Base-by-base conservation (phyloP, 495 filamentous ascomycete genomes). In the Trichoderma gamsii region DNA sequence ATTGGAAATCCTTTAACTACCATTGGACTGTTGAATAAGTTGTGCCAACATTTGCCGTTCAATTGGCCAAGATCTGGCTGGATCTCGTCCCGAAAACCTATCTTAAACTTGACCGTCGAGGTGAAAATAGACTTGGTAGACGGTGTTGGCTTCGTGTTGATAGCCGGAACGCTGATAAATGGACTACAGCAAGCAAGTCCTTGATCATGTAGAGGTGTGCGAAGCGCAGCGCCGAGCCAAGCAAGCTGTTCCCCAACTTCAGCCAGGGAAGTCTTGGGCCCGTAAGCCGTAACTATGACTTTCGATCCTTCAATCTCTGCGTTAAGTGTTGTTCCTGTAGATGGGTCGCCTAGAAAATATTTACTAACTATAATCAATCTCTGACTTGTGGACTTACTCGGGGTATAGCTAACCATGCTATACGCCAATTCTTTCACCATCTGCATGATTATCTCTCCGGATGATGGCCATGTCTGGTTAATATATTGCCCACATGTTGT, bases 1-100 rank as follows among this genome's bases (percentile, higher is more conserved):
- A 78, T 76, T 2, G 78, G 79, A 66, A 70, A 81, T 6, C 78
- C 78, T 41, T 65, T 68, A 0, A 77, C 78, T n/a, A 79, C 63
- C 0, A 79, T 70, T 63, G 77, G 78, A 35, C 74, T 76, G 35
- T 68, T 25, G 69, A 79, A 77, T 27, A 81, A 43, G 6, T 66
- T 43, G 21, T 76, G 73, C 78, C 79, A 81, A 68, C 79, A 81
- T 29, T 75, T 59, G 1, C 79, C 79, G 63, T 71, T 46, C 13
- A 18, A 15, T 3, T 11, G 3, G 7, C 43, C 18, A 18, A 16
- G 12, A 46, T 15, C 13, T 18, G 9, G 12, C 12, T 15, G 43
- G 12, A 46, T 18, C 18, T 46, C 43, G 12, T 46, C 43, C 18
- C 6, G 0, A 46, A 46, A 46, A 16, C 7, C 12, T 15, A 46